Evolutionary conservation across 495 filamentous ascomycete species (phyloP).

Genomic region (Peziza echinospora): DNA sequence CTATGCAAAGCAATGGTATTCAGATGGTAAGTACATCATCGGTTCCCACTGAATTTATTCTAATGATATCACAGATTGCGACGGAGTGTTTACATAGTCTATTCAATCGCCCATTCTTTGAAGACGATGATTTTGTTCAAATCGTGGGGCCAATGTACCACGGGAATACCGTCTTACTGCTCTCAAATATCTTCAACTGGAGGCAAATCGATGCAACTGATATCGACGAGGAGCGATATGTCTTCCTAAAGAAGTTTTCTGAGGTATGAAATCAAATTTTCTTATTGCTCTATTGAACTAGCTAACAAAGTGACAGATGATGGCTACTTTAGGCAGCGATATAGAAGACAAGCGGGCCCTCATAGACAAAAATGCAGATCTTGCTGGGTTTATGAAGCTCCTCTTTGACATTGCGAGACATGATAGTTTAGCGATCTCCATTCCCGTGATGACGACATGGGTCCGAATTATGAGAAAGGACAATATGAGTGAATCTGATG

Average conservation of each 20-base stretch:
- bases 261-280: constrained; percentile 41
- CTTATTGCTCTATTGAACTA: constrained; percentile 4
- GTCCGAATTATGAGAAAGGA: constrained; percentile 51
- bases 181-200: constrained; percentile 61
- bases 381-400: constrained; percentile 58
- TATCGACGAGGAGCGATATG: constrained; percentile 76
- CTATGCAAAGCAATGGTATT: constrained; percentile 28
- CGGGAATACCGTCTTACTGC: constrained; percentile 43
- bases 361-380: constrained; percentile 35
- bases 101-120: constrained; percentile 50
- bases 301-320: constrained; percentile 33
- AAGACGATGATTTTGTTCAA: constrained; percentile 56
- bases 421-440: constrained; percentile 75
- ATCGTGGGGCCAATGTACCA: constrained; percentile 62
- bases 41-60: neutral
- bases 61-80: constrained; percentile 36
- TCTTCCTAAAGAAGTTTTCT: constrained; percentile 77
- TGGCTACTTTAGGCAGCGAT: constrained; percentile 64
- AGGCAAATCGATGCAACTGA: constrained; percentile 55
- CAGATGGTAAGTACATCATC: constrained; percentile 20
- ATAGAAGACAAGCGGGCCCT: constrained; percentile 51
- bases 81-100: constrained; percentile 66
- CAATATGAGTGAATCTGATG: constrained; percentile 38
- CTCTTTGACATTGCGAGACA: constrained; percentile 59
- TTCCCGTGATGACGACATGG: constrained; percentile 80